Conservation (phyloP, 148 eudicot species). For the Hydrangea macrophylla region DNA sequence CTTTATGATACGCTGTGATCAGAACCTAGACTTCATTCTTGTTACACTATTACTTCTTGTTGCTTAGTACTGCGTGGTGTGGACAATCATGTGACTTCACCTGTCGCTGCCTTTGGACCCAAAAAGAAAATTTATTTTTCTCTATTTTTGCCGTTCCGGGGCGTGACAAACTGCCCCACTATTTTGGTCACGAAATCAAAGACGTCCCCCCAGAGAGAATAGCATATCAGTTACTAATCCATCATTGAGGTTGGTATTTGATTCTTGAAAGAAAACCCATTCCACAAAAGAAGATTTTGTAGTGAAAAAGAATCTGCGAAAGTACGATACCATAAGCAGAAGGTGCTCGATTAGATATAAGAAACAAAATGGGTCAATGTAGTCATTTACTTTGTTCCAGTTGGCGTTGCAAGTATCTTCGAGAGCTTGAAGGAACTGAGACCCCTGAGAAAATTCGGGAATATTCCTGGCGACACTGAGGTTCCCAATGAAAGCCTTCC, state of each 20-base stretch:
- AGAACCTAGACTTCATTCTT: no score
- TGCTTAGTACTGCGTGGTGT: no score
- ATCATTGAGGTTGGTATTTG: background rate
- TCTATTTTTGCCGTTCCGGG: no score
- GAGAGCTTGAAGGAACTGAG: slow-evolving; percentile 16
- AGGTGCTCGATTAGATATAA: slow-evolving; percentile 53
- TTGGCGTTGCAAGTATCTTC: slow-evolving; percentile 20
- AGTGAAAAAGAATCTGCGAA: slow-evolving; percentile 24
- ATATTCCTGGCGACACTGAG: background rate
- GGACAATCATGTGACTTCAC: no score
- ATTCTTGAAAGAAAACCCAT: slow-evolving; percentile 16
- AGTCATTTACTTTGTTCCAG: slow-evolving; percentile 20
- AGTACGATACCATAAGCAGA: slow-evolving; percentile 33
- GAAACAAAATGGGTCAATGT: slow-evolving; percentile 46
- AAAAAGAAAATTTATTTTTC: no score
- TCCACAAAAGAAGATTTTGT: slow-evolving; percentile 40
- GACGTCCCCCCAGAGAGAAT: background rate
- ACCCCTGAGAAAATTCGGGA: background rate
- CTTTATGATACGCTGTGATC: no score
- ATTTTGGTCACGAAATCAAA: slow-evolving; percentile 27
- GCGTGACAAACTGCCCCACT: slow-evolving; percentile 24
- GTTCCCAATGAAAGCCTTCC: slow-evolving; percentile 27
- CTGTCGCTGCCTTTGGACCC: no score
- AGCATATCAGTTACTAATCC: slow-evolving; percentile 3
- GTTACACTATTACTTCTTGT: no score